Base-by-base conservation (phyloP, 768 basidiomycete species). In the Termitomyces sp. region DNA sequence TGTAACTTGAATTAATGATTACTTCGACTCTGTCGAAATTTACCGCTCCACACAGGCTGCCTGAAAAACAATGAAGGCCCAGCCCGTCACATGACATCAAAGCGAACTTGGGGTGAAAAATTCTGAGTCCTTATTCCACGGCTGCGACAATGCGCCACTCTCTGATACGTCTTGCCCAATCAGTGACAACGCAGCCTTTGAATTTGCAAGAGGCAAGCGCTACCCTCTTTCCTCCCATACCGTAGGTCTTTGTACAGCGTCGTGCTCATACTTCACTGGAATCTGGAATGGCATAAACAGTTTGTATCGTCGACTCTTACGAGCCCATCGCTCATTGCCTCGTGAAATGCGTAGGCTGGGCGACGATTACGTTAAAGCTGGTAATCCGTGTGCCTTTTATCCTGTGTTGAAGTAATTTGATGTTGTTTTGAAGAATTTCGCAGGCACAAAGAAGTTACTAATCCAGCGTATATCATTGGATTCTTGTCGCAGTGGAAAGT, bases 401-500 rank as follows among this genome's bases (percentile, higher is more conserved):
- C 24, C 22, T n/a, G n/a, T 7, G 10, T 38, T n/a, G 8, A 10
- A 45, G 3, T 38, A 10, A 40, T 28, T 28, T 38, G 37, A 40
- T 19, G n/a, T 38, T 8, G 35, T 19, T 28, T 21, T n/a, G 21
- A 57, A 92, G 96, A 99, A 70, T 98, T 97, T 70, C 84, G 89
- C 7, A 76, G 88, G 45, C 95, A 97, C 60, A 83, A 75, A 62
- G 74, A 80, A 22, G 82, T 85, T 11, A 85, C 85, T 21, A 98
- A 98, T 70, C 90, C 93, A 2, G 77, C 87, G 8, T 85, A 98
- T 67, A 84, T 98, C 58, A 96, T 98, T 67, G 94, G 93, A 2
- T 99, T 99, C 66, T 77, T 98, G 9, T 87, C 88, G 3, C 91
- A 98, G 64, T 99, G 96, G 96, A 97, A 96, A 69, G 68, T 81